Conservation (phyloP, 2,329 filamentous ascomycete genomes). For the Claviceps maximensis region DNA sequence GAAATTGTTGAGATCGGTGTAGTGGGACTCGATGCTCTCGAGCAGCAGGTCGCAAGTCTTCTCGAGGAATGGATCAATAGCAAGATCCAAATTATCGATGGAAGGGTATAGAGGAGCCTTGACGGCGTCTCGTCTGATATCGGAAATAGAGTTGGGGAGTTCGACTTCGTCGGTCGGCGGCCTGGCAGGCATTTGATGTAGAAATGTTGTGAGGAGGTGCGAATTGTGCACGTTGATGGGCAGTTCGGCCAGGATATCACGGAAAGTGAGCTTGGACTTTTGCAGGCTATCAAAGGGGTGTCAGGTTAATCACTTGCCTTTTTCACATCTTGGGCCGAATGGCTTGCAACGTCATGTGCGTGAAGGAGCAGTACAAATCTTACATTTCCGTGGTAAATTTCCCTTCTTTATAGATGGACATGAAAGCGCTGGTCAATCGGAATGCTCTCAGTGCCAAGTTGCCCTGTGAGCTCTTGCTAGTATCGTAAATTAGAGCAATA, state of each 20-base stretch:
- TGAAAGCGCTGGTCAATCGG: constrained; percentile 75
- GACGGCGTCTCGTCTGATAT: constrained; percentile 54
- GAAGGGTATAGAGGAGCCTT: constrained; percentile 67
- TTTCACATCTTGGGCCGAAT: background rate
- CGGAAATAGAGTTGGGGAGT: constrained; percentile 65
- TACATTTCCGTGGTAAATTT: constrained; percentile 97
- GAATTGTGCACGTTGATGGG: constrained; percentile 91
- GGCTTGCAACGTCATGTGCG: background rate
- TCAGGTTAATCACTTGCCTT: background rate
- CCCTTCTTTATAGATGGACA: constrained; percentile 85
- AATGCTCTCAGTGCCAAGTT: constrained; percentile 83
- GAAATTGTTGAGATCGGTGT: constrained; percentile 98
- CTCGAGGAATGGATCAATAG: constrained; percentile 94
- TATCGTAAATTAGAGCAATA: constrained; percentile 84
- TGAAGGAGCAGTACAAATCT: constrained; percentile 15
- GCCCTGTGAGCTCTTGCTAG: constrained; percentile 88
- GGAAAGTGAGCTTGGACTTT: constrained; percentile 86
- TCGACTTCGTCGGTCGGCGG: constrained; percentile 51
- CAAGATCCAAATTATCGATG: constrained; percentile 78
- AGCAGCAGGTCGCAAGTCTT: constrained; percentile 95
- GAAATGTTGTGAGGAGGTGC: constrained; percentile 85
- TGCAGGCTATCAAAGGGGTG: constrained; percentile 52
- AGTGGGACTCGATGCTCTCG: constrained; percentile 93
- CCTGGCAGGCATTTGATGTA: constrained; percentile 74
- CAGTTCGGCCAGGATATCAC: constrained; percentile 84